Evolutionary conservation across 2,329 filamentous ascomycete genomes (phyloP), one percentile per base, ranked within the genome.

Genomic region (Bipolaris sorokiniana): DNA sequence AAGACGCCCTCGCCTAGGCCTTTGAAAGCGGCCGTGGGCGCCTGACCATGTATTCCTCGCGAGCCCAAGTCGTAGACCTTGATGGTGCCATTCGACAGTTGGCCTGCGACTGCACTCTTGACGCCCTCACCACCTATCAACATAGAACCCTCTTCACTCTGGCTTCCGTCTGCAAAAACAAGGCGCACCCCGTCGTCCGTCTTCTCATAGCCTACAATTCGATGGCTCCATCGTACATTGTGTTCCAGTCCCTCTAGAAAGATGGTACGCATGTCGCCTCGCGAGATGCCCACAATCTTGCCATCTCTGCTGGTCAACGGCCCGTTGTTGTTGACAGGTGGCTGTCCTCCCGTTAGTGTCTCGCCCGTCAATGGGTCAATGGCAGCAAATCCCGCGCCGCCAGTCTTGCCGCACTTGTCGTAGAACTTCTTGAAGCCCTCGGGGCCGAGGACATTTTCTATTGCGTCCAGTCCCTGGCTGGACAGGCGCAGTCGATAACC

Each of bases 61-160:
- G 86, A 83, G 3, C 86, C 86, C 0, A 85, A 85, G 63, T 89
- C 87, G 66, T 83, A 89, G 4, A 86, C 82, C 69, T 87, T 88
- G 44, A 88, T 69, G 47, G 75, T 81, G 1, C 84, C 86, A 3
- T 77, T 76, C 0, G 84, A 86, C 3, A 88, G 75, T 72, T 89
- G 86, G 63, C 80, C 82, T 0, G 86, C 85, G 11, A 89, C 79
- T 48, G 79, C 79, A 7, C 86, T 88, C 65, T 85, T 83, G 38
- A 88, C 83, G 10, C 87, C 87, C 46, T 90, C 87, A 3, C 86
- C 87, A 2, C 81, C 86, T 9, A 89, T 69, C 9, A 88, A 76
- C 79, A 89, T 77, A 0, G 80, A 79, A 1, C 86, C 86, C 66
- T 87, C 84, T 5, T 80, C 77, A 0, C 84, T 87, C 65, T 80